phyloP scores from a whole-genome alignment of 1,284 basidiomycete species.

The Trichosporon sp. region DNA sequence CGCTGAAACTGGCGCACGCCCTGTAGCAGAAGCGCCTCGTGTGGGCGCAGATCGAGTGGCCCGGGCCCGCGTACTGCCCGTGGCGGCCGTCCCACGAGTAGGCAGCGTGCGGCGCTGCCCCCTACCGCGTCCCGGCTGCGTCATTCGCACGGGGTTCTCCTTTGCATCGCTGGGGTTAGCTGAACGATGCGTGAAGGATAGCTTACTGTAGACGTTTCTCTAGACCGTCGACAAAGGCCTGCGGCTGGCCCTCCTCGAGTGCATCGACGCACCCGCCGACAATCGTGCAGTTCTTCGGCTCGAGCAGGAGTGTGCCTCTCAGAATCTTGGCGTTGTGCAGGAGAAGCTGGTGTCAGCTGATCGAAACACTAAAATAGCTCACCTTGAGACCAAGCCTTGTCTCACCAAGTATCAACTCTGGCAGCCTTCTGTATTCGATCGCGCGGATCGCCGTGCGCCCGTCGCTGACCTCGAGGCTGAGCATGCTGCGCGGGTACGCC shows the following conservation, averaged over 20 bases:
- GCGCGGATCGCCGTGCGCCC: conserved; percentile 38
- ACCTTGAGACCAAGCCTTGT: conserved; percentile 47
- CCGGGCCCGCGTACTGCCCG: not conserved
- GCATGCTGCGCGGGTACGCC: conserved; percentile 45
- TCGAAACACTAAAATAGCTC: not conserved
- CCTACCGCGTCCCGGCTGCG: not conserved
- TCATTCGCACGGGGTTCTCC: not conserved
- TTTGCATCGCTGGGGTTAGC: conserved; percentile 22
- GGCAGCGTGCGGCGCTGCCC: not conserved
- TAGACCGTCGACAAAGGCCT: conserved; percentile 30
- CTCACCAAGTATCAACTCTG: conserved; percentile 36
- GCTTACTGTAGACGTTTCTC: conserved; percentile 26
- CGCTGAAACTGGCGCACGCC: conserved; percentile 5
- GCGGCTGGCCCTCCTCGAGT: conserved; percentile 36
- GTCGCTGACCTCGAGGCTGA: conserved; percentile 41
- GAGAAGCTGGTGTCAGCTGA: conserved; percentile 28
- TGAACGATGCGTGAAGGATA: not conserved
- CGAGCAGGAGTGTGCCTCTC: conserved; percentile 35
- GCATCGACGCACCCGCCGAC: conserved; percentile 37
- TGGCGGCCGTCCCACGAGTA: not conserved
- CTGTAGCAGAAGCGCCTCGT: not conserved
- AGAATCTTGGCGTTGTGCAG: conserved; percentile 37
- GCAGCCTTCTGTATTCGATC: conserved; percentile 43
- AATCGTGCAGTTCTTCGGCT: conserved; percentile 36
- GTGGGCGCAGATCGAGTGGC: not conserved